Evolutionary conservation across 2,329 filamentous ascomycete species (phyloP).

Genomic region (Xylariomycetidae sp.): DNA sequence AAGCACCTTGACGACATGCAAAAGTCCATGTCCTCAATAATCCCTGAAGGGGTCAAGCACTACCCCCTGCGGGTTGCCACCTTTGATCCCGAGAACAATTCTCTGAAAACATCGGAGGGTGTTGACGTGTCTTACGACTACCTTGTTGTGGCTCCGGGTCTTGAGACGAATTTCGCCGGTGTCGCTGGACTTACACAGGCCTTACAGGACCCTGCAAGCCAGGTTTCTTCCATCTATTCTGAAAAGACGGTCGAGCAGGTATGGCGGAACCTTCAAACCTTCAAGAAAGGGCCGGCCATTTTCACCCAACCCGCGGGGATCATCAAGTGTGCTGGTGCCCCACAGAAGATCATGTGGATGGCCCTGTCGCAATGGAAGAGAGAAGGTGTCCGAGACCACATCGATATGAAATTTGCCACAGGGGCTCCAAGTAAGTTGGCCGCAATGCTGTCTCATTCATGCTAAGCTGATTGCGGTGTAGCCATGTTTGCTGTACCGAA

Average conservation of each 20-base stretch:
- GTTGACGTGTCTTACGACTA: conserved; percentile 33
- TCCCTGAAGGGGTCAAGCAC: conserved; percentile 30
- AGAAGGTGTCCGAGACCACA: conserved; percentile 26
- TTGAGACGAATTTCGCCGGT: conserved; percentile 31
- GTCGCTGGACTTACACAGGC: conserved; percentile 30
- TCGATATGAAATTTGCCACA: conserved; percentile 31
- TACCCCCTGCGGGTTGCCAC: conserved; percentile 28
- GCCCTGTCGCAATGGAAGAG: conserved; percentile 33
- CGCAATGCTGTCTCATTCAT: background rate
- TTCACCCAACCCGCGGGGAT: conserved; percentile 34
- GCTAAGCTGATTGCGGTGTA: conserved; percentile 11
- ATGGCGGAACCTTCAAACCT: conserved; percentile 29
- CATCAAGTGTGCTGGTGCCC: conserved; percentile 35
- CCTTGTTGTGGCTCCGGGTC: conserved; percentile 31
- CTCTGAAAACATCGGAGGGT: conserved; percentile 29
- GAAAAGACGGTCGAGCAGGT: conserved; percentile 30
- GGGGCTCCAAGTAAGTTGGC: conserved; percentile 22
- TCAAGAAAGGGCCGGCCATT: conserved; percentile 31
- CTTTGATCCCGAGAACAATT: conserved; percentile 32
- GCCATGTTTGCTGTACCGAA: conserved; percentile 36
- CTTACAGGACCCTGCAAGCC: conserved; percentile 26
- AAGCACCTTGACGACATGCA: conserved; percentile 23
- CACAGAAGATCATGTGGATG: conserved; percentile 37
- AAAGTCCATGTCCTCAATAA: conserved; percentile 23
- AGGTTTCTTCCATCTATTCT: conserved; percentile 34